Base-by-base conservation (phyloP, 2,329 filamentous ascomycete species). In the Sclerotinia nivalis region DNA sequence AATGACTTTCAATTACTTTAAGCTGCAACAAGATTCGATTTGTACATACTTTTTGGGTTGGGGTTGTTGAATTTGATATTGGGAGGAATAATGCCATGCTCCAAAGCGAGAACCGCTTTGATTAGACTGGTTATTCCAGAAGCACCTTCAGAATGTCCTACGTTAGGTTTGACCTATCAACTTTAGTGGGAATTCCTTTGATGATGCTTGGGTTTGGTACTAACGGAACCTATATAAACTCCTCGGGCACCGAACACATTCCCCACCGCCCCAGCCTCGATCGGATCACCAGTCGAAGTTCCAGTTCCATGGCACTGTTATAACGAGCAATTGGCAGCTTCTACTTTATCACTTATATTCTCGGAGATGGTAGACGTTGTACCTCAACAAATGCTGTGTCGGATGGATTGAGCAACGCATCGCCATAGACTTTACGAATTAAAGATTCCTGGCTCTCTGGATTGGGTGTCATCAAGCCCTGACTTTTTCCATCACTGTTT, bases 401-500 rank as follows among this genome's bases (percentile, higher is more conserved):
- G 9, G 50, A 60, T 12, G 70, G 68, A 52, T 71, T 54, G 15
- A 75, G 47, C 37, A 70, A 71, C 12, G 71, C 73, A 20, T 31
- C 37, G n/a, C 68, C 22, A 62, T 75, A 75, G 4, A 71, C 69
- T 28, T 47, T 58, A 52, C 70, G 59, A 49, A 75, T 75, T 31
- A 71, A 37, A 5, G 50, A 47, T 66, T 78, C 78, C 66, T 83
- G 81, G 0, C 79, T 75, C 5, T 75, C 73, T 1, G 71, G 67
- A 65, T 73, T 84, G 0, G 84, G 84, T 45, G 81, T 76, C 0
- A 82, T 82, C 40, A 85, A 81, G 8, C 82, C 81, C 5, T 79
- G 74, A 0, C 82, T 84, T 22, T 79, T 78, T 9, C 83, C 83
- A 69, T 84, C 82, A 70, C 86, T 56, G 28, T 88, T 88, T 50